Percentiles rank a stretch among this genome's conserved stretches.
These are phyloP conservation scores for Wickerhamomyces xylosicus DNA, from an alignment of 805 yeast species.

Conservation along the genomic window DNA sequence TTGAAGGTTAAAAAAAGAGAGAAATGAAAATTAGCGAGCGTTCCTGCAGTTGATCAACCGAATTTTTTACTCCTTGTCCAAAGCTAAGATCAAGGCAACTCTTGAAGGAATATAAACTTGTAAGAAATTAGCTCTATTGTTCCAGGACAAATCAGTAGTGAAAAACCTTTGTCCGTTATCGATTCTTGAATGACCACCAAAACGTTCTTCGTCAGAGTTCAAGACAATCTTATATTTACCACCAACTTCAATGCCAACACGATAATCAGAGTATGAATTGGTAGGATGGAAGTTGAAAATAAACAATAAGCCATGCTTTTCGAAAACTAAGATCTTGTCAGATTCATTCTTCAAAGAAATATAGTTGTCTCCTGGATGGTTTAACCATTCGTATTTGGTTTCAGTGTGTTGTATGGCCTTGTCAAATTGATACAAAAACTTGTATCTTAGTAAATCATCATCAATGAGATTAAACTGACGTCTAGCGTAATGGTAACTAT, in stretches of 20 bases:
- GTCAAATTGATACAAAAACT: slow-evolving; percentile 74
- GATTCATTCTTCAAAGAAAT: slow-evolving; percentile 80
- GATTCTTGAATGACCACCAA: slow-evolving; percentile 77
- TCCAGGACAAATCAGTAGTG: slow-evolving; percentile 76
- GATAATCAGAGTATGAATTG: slow-evolving; percentile 73
- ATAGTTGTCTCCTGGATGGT: slow-evolving; percentile 62
- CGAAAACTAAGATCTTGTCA: slow-evolving; percentile 85
- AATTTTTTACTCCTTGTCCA: slow-evolving; percentile 3
- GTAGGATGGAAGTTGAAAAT: slow-evolving; percentile 88
- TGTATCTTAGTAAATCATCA: slow-evolving; percentile 73
- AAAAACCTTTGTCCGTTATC: slow-evolving; percentile 46
- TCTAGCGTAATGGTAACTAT: slow-evolving; percentile 88
- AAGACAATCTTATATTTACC: slow-evolving; percentile 71
- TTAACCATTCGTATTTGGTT: slow-evolving; percentile 58
- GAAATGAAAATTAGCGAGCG: background rate
- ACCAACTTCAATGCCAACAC: slow-evolving; percentile 76
- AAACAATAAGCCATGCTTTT: slow-evolving; percentile 76
- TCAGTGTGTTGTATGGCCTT: slow-evolving; percentile 75
- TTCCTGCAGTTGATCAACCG: background rate
- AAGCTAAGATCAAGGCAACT: slow-evolving; percentile 51
- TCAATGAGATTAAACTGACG: slow-evolving; percentile 85
- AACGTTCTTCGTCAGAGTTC: slow-evolving; percentile 59
- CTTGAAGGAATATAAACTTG: slow-evolving; percentile 80
- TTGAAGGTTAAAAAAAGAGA: background rate
- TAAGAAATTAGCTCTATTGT: slow-evolving; percentile 61